phyloP scores from a whole-genome alignment of 176 grass and related monocot species.

The Hordeum marinum region DNA sequence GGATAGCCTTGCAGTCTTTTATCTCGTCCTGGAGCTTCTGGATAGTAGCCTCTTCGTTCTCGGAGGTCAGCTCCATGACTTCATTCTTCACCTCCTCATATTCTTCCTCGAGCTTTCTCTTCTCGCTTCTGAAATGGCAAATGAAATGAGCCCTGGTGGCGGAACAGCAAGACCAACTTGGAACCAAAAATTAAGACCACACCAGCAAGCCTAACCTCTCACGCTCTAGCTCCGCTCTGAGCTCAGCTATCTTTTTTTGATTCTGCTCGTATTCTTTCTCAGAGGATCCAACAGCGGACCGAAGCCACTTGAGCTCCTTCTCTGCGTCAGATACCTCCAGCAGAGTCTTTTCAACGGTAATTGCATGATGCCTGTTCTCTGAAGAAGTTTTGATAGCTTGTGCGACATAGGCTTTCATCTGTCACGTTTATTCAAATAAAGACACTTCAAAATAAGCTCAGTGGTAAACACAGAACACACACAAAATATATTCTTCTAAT shows the following conservation, averaged over 20 bases:
- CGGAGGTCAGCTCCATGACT: slow-evolving; percentile 74
- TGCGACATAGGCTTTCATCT: slow-evolving; percentile 68
- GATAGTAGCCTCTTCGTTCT: slow-evolving; percentile 77
- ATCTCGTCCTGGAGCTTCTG: slow-evolving; percentile 94
- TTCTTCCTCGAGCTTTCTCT: slow-evolving; percentile 78
- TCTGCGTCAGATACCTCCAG: slow-evolving; percentile 70
- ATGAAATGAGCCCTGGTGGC: background rate
- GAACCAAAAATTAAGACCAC: slow-evolving; percentile 9
- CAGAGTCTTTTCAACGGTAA: slow-evolving; percentile 60
- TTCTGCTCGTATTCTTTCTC: slow-evolving; percentile 81
- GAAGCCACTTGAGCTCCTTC: slow-evolving; percentile 86
- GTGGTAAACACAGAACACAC: background rate
- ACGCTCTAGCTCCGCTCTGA: slow-evolving; percentile 65
- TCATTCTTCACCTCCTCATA: slow-evolving; percentile 74
- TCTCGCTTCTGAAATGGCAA: slow-evolving; percentile 65
- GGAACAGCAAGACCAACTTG: slow-evolving; percentile 10
- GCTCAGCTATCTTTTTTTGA: slow-evolving; percentile 73
- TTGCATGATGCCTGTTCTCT: slow-evolving; percentile 69
- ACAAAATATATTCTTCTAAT: background rate
- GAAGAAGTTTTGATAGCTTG: slow-evolving; percentile 77
- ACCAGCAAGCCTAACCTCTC: slow-evolving; percentile 60
- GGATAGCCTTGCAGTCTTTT: slow-evolving; percentile 95
- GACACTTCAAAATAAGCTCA: background rate
- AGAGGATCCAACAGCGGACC: slow-evolving; percentile 54
- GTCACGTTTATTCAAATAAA: slow-evolving; percentile 16